Conservation (phyloP, 2,329 filamentous ascomycete genomes). For the Colletotrichum sublineola region DNA sequence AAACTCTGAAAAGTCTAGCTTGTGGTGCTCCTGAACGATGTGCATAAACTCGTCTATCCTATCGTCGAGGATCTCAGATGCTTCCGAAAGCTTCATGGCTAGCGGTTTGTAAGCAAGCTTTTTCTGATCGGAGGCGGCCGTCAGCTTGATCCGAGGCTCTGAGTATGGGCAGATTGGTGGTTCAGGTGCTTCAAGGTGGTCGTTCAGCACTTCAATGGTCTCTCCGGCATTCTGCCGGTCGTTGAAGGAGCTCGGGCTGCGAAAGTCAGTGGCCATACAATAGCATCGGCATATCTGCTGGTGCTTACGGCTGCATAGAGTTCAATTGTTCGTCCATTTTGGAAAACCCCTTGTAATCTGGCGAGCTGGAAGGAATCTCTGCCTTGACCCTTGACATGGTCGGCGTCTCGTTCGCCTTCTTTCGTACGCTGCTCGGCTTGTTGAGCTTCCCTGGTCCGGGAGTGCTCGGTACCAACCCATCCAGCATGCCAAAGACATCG, state of each 20-base stretch:
- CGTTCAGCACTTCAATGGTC: conserved; percentile 85
- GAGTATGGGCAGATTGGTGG: conserved; percentile 78
- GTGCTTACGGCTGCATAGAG: conserved; percentile 55
- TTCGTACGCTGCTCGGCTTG: conserved; percentile 51
- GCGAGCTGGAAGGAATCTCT: conserved; percentile 59
- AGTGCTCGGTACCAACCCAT: conserved; percentile 77
- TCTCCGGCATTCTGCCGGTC: conserved; percentile 85
- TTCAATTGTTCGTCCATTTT: conserved; percentile 56
- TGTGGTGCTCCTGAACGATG: conserved; percentile 80
- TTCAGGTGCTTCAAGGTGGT: conserved; percentile 75
- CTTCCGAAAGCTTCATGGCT: conserved; percentile 93
- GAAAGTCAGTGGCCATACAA: not conserved
- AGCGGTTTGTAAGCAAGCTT: conserved; percentile 94
- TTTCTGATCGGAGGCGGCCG: conserved; percentile 87
- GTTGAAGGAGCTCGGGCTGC: conserved; percentile 75
- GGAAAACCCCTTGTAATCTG: conserved; percentile 57
- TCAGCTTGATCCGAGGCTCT: conserved; percentile 85
- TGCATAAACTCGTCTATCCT: conserved; percentile 89
- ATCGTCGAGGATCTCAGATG: conserved; percentile 94
- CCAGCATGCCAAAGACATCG: conserved; percentile 89
- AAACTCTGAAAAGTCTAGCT: conserved; percentile 83
- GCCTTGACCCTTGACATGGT: conserved; percentile 61
- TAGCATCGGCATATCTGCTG: not conserved
- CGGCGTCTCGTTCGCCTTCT: conserved; percentile 59
- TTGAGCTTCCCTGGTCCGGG: conserved; percentile 53